Evolutionary conservation across 2,329 filamentous ascomycete genomes (phyloP), one percentile per base, ranked within the genome.

Genomic region (Anisogramma anomala): DNA sequence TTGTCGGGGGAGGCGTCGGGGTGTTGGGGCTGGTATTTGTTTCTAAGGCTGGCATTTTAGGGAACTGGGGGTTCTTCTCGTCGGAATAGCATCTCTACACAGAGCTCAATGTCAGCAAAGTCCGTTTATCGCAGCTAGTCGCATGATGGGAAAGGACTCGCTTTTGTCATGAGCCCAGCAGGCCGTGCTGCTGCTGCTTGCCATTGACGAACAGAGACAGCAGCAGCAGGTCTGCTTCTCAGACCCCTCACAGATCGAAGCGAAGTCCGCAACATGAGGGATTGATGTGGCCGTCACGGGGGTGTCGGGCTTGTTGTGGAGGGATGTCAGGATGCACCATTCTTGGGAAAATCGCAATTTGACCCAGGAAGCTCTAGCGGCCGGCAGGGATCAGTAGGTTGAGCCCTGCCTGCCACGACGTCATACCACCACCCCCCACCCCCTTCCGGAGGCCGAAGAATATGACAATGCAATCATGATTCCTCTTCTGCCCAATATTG

Each of bases 261-360:
- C 63, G 76, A 79, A 62, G 73, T 74, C 68, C 76, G 77, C 72
- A 81, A 71, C 77, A 81, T 81, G 68, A 68, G 67, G 65, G 64
- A 67, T 66, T 68, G 61, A 58, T 59, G 62, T 63, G 61, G 61
- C 64, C 59, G 58, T 54, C 30, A 32, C 59, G 51, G 50, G 17
- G 28, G 22, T 17, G 37, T 40, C 30, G 39, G 33, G 28, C 35
- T 36, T 27, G 34, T 39, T 14, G 15, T 43, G 43, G 30, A 39
- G 23, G 20, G 37, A 39, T 41, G 23, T 32, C 13, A 22, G 28
- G 36, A 36, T 20, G 28, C 26, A 28, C 26, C 25, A 35, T 35
- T 43, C 41, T 28, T 48, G 42, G 45, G 44, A 48, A 48, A 43
- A 35, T 47, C 45, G 41, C 45, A 41, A 44, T 33, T 33, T 38